A percentile compares a stretch with the other conserved stretches of the same genome.
Evolutionary conservation across 345 rosid genomes (phyloP).

Genomic region (Lepidium aucheri): DNA sequence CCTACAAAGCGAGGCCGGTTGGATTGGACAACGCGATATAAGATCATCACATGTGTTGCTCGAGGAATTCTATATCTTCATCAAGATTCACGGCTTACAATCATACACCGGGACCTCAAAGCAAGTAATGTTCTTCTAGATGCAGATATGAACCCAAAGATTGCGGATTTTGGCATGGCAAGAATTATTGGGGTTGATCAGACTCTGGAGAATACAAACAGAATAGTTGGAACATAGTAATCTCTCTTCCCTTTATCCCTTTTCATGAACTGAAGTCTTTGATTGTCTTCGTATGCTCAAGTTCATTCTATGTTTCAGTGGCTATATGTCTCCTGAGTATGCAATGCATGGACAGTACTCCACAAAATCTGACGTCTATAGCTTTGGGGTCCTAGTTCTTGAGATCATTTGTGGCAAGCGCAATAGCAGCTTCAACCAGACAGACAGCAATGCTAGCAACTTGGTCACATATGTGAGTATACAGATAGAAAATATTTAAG

Average conservation of each 20-base stretch:
- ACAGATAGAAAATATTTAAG: too few species aligned
- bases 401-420: conserved; percentile 23
- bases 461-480: conserved; percentile 19
- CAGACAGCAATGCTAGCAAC: neutral
- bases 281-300: too few species aligned
- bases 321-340: conserved; percentile 27
- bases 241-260: too few species aligned
- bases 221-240: conserved; percentile 20
- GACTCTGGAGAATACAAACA: conserved; percentile 20
- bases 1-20: conserved; percentile 9
- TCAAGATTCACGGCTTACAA: too few species aligned
- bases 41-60: neutral
- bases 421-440: too few species aligned
- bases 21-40: conserved; percentile 18
- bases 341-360: conserved; percentile 20
- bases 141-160: too few species aligned
- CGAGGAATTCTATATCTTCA: too few species aligned
- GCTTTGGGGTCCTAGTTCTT: conserved; percentile 23
- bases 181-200: conserved; percentile 13
- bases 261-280: too few species aligned
- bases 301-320: conserved; percentile 2
- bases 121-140: too few species aligned
- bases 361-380: conserved; percentile 17
- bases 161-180: neutral
- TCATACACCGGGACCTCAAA: too few species aligned